Base-by-base conservation (phyloP, 2,329 filamentous ascomycete species). In the Monosporascus ibericus region DNA sequence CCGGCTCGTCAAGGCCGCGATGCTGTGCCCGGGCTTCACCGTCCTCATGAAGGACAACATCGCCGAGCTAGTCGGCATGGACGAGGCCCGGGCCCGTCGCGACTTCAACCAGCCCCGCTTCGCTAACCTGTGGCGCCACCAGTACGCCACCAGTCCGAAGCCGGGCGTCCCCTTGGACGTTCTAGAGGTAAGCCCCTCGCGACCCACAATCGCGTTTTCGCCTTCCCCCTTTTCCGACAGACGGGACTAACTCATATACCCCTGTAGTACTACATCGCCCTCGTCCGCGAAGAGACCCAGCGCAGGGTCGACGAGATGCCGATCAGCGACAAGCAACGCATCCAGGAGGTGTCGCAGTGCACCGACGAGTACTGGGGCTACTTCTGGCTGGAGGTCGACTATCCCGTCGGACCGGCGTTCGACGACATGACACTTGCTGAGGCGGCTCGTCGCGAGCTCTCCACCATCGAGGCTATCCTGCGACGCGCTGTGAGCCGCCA, bases 21-120 rank as follows among this genome's bases (percentile, higher is more conserved):
- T 86, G 69, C 66, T 70, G 3, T 87, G 84, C 60, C 73, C 76
- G 2, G 84, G 82, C 2, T 86, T 87, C 63, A 82, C 79, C 3
- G 70, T 78, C 1, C 55, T 75, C n/a, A 79, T 82, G 71, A 86
- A 85, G 67, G 79, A 84, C 59, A 77, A 81, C 58, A 72, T 86
- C 56, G 73, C 77, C 6, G 73, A 60, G 49, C 49, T 73, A n/a
- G 68, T 68, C 3, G 63, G 65, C 17, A 59, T 81, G 55, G 42
- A 62, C 0, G 67, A 73, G 0, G 46, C 56, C 17, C 69, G 71
- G 47, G 57, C 69, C 48, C 63, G 61, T 47, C 63, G 61, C 6
- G 65, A 70, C 22, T 75, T 72, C 58, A 75, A 75, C 47, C 71
- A 78, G 61, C 80, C 82, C 1, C 70, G 68, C 5, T 72, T 71